Conservation (phyloP, 202 grass and related monocot genomes). For the Schoenoplectus tabernaemontani region DNA sequence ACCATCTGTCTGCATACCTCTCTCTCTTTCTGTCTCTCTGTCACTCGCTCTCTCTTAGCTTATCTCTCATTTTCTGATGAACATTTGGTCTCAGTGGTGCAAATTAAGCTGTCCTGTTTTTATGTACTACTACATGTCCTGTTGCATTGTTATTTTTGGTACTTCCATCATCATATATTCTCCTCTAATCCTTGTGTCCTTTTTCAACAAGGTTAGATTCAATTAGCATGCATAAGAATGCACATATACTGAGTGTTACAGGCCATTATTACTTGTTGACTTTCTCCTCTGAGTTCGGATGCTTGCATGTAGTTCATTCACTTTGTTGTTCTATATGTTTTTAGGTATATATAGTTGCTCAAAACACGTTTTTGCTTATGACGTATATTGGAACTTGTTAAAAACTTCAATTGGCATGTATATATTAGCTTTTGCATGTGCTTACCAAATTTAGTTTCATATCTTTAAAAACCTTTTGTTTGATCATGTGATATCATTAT, state of each 20-base stretch:
- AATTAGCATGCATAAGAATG: too few species aligned
- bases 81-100: not conserved
- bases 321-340: too few species aligned
- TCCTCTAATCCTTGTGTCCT: not conserved
- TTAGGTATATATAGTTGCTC: too few species aligned
- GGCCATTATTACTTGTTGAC: too few species aligned
- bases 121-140: not conserved
- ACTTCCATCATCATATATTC: not conserved
- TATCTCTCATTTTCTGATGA: not conserved
- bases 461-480: not conserved
- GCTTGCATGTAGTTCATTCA: too few species aligned
- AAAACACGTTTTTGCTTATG: not conserved
- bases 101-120: not conserved
- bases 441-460: not conserved
- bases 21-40: slow-evolving; percentile 18
- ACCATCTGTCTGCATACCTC: slow-evolving; percentile 8
- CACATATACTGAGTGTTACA: too few species aligned
- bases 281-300: too few species aligned
- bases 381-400: not conserved
- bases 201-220: too few species aligned
- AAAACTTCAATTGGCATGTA: not conserved
- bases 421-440: not conserved
- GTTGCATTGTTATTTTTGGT: not conserved
- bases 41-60: not conserved
- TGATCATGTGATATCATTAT: not conserved